These are phyloP conservation scores for Eleusine coracana DNA, from an alignment of 176 grass and related monocot genomes.

Conservation along the genomic window DNA sequence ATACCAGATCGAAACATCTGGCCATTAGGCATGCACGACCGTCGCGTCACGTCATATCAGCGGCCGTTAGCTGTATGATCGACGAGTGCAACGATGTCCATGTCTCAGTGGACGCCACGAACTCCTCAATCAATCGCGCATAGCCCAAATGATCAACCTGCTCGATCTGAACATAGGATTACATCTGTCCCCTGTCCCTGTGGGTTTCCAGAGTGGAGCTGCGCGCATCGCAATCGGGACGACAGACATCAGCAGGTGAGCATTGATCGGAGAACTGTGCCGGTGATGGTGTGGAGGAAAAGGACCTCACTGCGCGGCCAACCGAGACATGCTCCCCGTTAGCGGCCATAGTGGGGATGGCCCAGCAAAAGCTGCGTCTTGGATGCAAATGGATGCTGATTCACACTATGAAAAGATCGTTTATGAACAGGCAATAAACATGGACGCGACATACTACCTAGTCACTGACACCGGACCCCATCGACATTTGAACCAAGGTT, in stretches of 20 bases:
- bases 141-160: constrained; percentile 6
- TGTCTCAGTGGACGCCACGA: constrained; percentile 20
- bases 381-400: constrained; percentile 26
- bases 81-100: background rate
- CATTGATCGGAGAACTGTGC: constrained; percentile 3
- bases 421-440: background rate
- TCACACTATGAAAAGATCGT: background rate
- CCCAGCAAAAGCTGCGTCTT: constrained; percentile 36
- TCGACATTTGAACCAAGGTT: no score
- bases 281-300: constrained; percentile 33
- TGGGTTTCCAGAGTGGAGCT: background rate
- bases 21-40: background rate
- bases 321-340: constrained; percentile 38
- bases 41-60: constrained; percentile 40
- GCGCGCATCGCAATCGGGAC: background rate
- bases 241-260: background rate
- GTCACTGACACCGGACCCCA: background rate
- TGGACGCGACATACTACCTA: background rate
- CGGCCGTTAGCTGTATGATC: constrained; percentile 41
- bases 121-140: constrained; percentile 17
- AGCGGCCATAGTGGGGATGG: constrained; percentile 38
- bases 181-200: constrained; percentile 11
- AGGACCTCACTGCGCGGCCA: constrained; percentile 41
- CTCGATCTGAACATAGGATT: background rate
- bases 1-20: constrained; percentile 1